Evolutionary conservation across 2,329 filamentous ascomycete genomes (phyloP).

Genomic region (Huntiella moniliformis): DNA sequence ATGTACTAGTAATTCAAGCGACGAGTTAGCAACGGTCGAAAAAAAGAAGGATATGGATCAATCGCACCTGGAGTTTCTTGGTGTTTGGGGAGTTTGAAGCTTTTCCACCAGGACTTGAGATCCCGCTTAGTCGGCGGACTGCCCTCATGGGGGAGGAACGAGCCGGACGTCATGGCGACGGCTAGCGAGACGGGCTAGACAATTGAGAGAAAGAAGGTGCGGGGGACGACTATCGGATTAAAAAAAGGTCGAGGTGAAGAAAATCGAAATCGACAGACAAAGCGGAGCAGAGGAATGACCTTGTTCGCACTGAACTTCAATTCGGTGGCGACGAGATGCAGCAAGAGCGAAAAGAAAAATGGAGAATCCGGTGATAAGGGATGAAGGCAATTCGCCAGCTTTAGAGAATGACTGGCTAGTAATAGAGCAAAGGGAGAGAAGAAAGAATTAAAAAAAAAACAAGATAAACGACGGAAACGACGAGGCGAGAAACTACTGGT

Average conservation of each 20-base stretch:
- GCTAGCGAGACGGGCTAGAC: background rate
- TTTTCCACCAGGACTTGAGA: slow-evolving; percentile 92
- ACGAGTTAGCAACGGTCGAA: background rate
- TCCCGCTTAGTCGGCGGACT: slow-evolving; percentile 50
- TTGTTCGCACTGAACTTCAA: too few species aligned
- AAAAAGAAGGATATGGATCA: background rate
- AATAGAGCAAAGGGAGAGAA: background rate
- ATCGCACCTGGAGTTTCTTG: slow-evolving; percentile 29
- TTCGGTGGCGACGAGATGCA: background rate
- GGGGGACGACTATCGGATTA: too few species aligned
- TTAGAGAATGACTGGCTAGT: background rate
- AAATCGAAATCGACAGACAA: too few species aligned
- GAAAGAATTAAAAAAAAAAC: background rate
- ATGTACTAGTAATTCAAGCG: background rate
- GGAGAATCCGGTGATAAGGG: background rate
- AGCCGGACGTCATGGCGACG: slow-evolving; percentile 20
- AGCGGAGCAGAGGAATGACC: too few species aligned
- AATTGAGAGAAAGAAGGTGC: too few species aligned
- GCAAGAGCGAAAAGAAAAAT: background rate
- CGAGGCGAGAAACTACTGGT: background rate
- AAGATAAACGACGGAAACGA: slow-evolving; percentile 1
- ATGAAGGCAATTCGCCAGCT: background rate
- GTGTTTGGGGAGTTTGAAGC: slow-evolving; percentile 51
- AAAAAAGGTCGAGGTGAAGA: too few species aligned
- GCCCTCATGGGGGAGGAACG: slow-evolving; percentile 18